Base-by-base conservation (phyloP, 176 grass and related monocot species). In the Areca catechu region DNA sequence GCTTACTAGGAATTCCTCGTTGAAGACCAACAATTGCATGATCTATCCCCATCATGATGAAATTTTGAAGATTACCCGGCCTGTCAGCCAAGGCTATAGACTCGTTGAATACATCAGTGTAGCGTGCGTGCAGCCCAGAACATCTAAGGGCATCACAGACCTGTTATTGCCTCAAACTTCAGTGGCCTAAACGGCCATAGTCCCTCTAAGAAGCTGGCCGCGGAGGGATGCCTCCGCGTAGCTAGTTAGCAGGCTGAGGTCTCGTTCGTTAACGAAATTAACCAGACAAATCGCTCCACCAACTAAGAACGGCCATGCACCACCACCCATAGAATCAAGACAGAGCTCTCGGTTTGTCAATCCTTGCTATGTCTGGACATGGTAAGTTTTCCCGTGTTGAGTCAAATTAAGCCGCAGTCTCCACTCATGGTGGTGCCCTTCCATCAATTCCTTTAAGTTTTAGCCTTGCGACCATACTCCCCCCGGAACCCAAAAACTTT, bases 241-340 rank as follows among this genome's bases (percentile, higher is more conserved):
- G 88, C 82, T 89, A 89, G 76, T 89, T 89, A 89, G 76, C 48
- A 89, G 63, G 80, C 67, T 83, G 50, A 89, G 80, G 78, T 82
- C 79, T 76, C 79, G 79, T 82, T 82, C 60, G 79, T 82, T 82
- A 82, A 76, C 79, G 59, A 58, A 82, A 82, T 82, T 82, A 82
- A 82, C 72, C 66, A 76, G 72, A 82, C 79, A 82, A 82, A 82
- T 82, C 66, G 65, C 72, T 82, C 79, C 79, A 86, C 76, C 82
- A 85, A 75, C 81, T 75, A 84, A 67, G 79, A 76, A 82, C 14
- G 50, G 1, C 50, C 66, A 72, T 67, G 67, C 79, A 71, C 72
- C 73, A 76, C 73, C 67, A 67, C 54, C 72, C 79, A 77, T 65
- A 74, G 58, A 78, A 84, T 78, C 70, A 71, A 74, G 80, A 83